Base-by-base conservation (phyloP, 352 stramenopile species). In the Phytophthora citricola region DNA sequence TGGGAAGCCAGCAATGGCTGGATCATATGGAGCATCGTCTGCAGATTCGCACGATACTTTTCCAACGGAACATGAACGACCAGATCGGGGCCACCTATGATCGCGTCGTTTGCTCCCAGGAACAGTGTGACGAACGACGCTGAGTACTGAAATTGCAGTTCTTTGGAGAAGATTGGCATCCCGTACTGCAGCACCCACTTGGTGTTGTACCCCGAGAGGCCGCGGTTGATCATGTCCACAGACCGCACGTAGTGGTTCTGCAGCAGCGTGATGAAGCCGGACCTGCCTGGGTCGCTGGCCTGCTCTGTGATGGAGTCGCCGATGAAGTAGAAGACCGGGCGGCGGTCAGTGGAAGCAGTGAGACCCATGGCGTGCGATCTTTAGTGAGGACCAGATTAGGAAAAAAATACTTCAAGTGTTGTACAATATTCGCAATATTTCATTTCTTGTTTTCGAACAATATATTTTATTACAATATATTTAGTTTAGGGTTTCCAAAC, bases 271-370 rank as follows among this genome's bases (percentile, higher is more conserved):
- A 66, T 58, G 54, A 75, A 91, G 9, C 79, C 82, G 9, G 34
- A 62, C 36, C 45, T 68, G 32, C 63, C 47, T 12, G 59, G 62
- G n/a, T 81, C 64, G 14, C 63, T 72, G 12, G 59, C 76, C 22
- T 68, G 64, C 66, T 90, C 58, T n/a, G 81, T 90, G 60, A 89
- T 81, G 34, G 83, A 91, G 66, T 91, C 80, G 1, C 82, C 82
- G 34, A 78, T 67, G 40, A 87, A 74, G 22, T 85, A 58, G 39
- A 87, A 58, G 9, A 64, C 56, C 14, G 76, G 73, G 10, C 76
- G 75, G 15, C 48, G 69, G 17, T 65, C 47, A 4, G 47, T 60
- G 26, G 62, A 70, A 12, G 20, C 27, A 4, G 32, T 14, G 45
- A 72, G 38, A 26, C 57, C 58, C 64, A 72, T 68, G 6, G 24